Conservation (phyloP, 805 yeast genomes). For the Starmerella asiatica region DNA sequence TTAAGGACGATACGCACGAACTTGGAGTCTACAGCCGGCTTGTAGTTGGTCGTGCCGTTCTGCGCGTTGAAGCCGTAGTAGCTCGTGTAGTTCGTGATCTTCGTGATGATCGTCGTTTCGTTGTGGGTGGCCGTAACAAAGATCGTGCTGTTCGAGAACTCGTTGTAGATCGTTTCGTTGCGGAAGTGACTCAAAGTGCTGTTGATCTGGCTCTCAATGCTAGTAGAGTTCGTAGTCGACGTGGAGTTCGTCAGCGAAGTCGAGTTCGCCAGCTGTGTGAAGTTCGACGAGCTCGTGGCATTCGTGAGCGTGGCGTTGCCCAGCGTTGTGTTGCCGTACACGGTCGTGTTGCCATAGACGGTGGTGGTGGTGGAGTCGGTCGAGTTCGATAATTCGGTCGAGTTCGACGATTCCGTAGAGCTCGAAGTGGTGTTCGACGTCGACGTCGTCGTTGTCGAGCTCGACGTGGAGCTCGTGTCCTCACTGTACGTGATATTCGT, state of each 20-base stretch:
- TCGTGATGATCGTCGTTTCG: background rate
- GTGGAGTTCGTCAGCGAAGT: too few species aligned
- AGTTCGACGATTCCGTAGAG: background rate
- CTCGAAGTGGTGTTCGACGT: too few species aligned
- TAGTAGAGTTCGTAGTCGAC: too few species aligned
- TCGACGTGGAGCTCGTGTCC: background rate
- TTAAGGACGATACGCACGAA: conserved; percentile 39
- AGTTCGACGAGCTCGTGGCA: background rate
- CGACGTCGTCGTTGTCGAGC: too few species aligned
- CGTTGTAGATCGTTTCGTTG: conserved; percentile 5
- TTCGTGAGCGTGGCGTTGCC: too few species aligned
- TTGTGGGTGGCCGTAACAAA: conserved; percentile 2
- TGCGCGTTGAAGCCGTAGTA: conserved; percentile 8
- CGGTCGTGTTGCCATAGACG: too few species aligned
- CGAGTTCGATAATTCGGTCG: background rate
- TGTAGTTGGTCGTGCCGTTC: conserved; percentile 2
- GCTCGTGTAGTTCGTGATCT: conserved; percentile 5
- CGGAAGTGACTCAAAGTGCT: background rate
- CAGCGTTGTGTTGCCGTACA: too few species aligned
- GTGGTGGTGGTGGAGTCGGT: too few species aligned
- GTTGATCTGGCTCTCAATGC: background rate
- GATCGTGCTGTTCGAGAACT: conserved; percentile 4
- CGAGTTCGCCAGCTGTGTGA: too few species aligned
- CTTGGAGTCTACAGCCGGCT: conserved; percentile 13
- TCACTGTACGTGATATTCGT: background rate